Conservation (phyloP, 2,329 filamentous ascomycete genomes). For the Aspergillaceae sp. region DNA sequence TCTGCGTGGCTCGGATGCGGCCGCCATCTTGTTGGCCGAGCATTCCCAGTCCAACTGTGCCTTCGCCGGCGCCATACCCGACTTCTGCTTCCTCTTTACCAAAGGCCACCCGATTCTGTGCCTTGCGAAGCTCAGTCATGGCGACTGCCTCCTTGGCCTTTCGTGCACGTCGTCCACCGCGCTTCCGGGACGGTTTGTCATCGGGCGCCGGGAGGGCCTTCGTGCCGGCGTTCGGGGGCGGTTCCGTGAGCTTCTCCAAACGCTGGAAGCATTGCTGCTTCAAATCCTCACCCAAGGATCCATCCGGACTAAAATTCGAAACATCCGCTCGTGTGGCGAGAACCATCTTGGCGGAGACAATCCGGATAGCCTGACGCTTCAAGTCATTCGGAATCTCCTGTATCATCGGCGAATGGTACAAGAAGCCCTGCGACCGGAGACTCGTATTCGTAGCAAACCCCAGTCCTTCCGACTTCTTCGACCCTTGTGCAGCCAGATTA, state of each 20-base stretch:
- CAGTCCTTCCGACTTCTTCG: constrained; percentile 70
- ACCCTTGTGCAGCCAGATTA: constrained; percentile 84
- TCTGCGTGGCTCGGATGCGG: constrained; percentile 76
- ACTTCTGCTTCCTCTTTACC: constrained; percentile 92
- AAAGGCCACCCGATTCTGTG: constrained; percentile 92
- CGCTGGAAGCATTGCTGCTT: constrained; percentile 75
- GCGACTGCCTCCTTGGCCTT: constrained; percentile 95
- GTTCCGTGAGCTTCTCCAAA: constrained; percentile 85
- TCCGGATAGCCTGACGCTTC: constrained; percentile 88
- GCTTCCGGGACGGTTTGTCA: constrained; percentile 88
- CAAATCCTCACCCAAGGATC: constrained; percentile 72
- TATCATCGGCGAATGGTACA: constrained; percentile 88
- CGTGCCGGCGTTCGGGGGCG: constrained; percentile 77
- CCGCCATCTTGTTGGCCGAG: constrained; percentile 82
- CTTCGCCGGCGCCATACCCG: constrained; percentile 78
- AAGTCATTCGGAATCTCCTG: constrained; percentile 74
- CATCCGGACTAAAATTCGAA: constrained; percentile 71
- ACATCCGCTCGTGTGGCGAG: constrained; percentile 88
- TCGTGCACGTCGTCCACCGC: constrained; percentile 77
- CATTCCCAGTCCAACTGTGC: constrained; percentile 86
- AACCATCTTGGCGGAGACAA: constrained; percentile 85
- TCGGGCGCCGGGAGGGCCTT: constrained; percentile 85
- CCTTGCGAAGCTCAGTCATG: constrained; percentile 93
- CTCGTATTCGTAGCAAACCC: constrained; percentile 90
- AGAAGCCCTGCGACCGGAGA: constrained; percentile 81